Percentiles rank a stretch among this genome's conserved stretches.
Evolutionary conservation across 2,329 filamentous ascomycete species (phyloP).

Genomic region (Botrytis fabae): DNA sequence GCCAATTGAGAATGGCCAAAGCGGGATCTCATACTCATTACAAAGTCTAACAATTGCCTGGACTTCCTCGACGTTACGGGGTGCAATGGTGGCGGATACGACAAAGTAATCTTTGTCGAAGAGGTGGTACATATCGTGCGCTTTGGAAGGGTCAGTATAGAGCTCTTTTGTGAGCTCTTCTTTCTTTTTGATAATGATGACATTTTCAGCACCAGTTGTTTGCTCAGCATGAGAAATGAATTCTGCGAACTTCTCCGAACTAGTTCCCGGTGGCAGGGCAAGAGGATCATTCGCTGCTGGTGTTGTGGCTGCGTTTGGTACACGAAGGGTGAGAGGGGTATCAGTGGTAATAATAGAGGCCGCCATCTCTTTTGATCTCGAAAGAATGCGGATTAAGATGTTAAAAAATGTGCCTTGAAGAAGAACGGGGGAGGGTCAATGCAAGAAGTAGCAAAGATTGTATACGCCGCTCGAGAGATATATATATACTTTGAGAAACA

Average conservation of each 20-base stretch:
- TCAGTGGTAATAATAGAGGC: not conserved
- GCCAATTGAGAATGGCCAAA: constrained; percentile 50
- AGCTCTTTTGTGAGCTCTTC: constrained; percentile 24
- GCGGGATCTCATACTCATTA: constrained; percentile 48
- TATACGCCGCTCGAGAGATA: not conserved
- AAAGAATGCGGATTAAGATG: not conserved
- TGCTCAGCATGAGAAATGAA: constrained; percentile 19
- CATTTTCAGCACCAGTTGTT: constrained; percentile 20
- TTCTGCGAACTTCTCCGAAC: constrained; percentile 20
- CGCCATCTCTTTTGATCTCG: not conserved
- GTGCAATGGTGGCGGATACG: constrained; percentile 22
- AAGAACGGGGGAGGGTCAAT: not conserved
- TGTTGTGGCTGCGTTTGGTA: not conserved
- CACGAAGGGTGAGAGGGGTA: not conserved
- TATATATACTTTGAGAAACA: not conserved
- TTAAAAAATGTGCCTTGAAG: not conserved
- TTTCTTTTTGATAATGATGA: constrained; percentile 22
- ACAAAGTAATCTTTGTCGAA: constrained; percentile 46
- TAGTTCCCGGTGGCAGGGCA: constrained; percentile 25
- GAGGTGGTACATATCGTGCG: constrained; percentile 45
- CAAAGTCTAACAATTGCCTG: constrained; percentile 47
- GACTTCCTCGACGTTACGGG: constrained; percentile 46
- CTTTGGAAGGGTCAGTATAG: constrained; percentile 26
- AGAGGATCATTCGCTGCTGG: constrained; percentile 21
- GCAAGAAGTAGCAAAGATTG: not conserved